Base-by-base conservation (phyloP, 768 basidiomycete genomes). In the Auricularia auricula-judae region DNA sequence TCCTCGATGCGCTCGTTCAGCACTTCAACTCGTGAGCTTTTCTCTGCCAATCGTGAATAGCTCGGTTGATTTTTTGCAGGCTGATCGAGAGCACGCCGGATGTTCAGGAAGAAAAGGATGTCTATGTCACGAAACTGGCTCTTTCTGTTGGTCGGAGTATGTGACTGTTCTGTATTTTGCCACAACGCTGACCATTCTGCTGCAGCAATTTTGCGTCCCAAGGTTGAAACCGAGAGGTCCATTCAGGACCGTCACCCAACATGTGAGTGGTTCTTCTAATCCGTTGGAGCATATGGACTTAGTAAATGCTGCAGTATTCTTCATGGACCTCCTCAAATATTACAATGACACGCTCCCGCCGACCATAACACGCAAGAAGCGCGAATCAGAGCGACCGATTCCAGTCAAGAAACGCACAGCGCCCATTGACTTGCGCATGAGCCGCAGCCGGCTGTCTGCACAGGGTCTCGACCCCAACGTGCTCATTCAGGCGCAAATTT, bases 161-260 rank as follows among this genome's bases (percentile, higher is more conserved):
- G 90, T 76, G 14, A 36, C 39, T 43, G 36, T 61, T 44, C 36
- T 18, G n/a, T 11, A 21, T 8, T 18, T 54, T 64, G 3, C 18
- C 68, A 21, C 51, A 65, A 42, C 2, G 4, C 39, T 42, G 12
- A 65, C 61, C 59, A 65, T 62, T 65, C 61, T 10, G 62, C 51
- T 59, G 4, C 66, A 94, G 91, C 85, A 35, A 82, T 98, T 59
- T 77, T 96, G 36, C 80, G 93, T 34, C 96, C 96, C 21, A 89
- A 86, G 74, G 70, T 79, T 47, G 94, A 98, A 72, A 87, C 85
- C 4, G 84, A 92, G 64, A 72, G 94, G 33, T 92, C 94, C 3
- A 87, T 98, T 66, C 92, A 96, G 73, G 94, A 94, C 72, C 89
- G 93, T 47, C 88, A 96, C 77, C 86, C 92, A 62, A 82, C 88